These are phyloP conservation scores for Pseudocercospora vitis DNA, from an alignment of 2,329 filamentous ascomycete species.

Conservation along the genomic window DNA sequence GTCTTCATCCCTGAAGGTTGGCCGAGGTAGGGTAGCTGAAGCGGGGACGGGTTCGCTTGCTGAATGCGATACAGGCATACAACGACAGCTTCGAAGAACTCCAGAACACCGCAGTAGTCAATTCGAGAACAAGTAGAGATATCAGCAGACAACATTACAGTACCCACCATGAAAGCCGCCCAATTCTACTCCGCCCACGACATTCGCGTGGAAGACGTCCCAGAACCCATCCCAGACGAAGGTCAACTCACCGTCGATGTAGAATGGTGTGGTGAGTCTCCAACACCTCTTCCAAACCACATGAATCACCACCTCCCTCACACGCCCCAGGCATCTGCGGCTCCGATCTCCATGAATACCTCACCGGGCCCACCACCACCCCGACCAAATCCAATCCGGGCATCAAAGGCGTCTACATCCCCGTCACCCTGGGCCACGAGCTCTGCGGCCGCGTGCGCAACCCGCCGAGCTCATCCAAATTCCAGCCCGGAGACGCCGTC, in stretches of 20 bases:
- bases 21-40: constrained; percentile 4
- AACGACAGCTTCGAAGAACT: neutral
- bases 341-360: constrained; percentile 27
- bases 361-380: constrained; percentile 21
- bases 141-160: neutral
- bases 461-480: constrained; percentile 16
- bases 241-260: constrained; percentile 29
- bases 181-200: constrained; percentile 31
- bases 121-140: neutral
- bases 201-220: constrained; percentile 31
- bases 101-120: neutral
- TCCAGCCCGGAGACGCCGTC: constrained; percentile 24
- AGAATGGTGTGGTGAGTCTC: constrained; percentile 28
- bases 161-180: constrained; percentile 29
- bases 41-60: neutral
- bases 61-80: neutral
- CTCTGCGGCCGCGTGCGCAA: constrained; percentile 27
- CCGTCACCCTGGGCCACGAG: constrained; percentile 27
- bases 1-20: neutral
- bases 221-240: constrained; percentile 23
- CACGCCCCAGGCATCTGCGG: constrained; percentile 28
- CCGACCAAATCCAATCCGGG: constrained; percentile 15
- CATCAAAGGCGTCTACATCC: constrained; percentile 13
- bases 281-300: neutral
- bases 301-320: neutral